These are phyloP conservation scores for Pseudocercospora cruenta DNA, from an alignment of 2,329 filamentous ascomycete species.

Conservation along the genomic window DNA sequence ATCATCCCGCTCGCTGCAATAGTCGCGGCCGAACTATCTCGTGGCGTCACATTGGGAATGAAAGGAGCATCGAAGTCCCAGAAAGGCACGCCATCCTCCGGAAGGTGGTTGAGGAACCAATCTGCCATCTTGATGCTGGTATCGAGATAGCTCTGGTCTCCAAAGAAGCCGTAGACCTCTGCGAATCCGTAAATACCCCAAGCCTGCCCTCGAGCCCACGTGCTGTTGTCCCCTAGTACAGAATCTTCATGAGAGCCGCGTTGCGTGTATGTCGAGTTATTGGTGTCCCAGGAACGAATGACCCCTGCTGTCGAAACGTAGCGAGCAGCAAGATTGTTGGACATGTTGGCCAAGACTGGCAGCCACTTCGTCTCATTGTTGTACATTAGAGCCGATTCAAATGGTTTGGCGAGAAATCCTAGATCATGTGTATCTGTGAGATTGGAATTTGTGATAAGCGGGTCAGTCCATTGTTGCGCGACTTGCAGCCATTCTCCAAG, in stretches of 20 bases:
- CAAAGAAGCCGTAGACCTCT: conserved; percentile 19
- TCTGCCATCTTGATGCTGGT: conserved; percentile 19
- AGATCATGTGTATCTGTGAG: conserved; percentile 25
- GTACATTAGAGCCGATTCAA: conserved; percentile 22
- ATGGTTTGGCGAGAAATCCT: conserved; percentile 24
- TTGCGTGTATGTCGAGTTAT: conserved; percentile 12
- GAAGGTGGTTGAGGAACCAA: conserved; percentile 24
- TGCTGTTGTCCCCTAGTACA: conserved; percentile 23
- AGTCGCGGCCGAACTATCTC: conserved; percentile 24
- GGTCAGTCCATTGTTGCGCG: conserved; percentile 23
- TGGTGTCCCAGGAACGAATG: conserved; percentile 24
- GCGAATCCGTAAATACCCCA: conserved; percentile 28
- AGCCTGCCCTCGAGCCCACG: conserved; percentile 26
- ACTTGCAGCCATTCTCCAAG: conserved; percentile 19
- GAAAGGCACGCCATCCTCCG: conserved; percentile 24
- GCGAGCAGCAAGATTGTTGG: conserved; percentile 20
- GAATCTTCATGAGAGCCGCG: conserved; percentile 22
- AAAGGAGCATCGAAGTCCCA: conserved; percentile 23
- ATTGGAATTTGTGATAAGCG: conserved; percentile 21
- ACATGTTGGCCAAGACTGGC: conserved; percentile 21
- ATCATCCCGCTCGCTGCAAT: conserved; percentile 25
- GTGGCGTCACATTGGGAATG: conserved; percentile 19
- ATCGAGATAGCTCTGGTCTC: conserved; percentile 15
- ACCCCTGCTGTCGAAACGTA: conserved; percentile 21
- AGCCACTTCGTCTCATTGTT: conserved; percentile 17